phyloP scores from a whole-genome alignment of 805 yeast species.

The Barnettozyma californica region DNA sequence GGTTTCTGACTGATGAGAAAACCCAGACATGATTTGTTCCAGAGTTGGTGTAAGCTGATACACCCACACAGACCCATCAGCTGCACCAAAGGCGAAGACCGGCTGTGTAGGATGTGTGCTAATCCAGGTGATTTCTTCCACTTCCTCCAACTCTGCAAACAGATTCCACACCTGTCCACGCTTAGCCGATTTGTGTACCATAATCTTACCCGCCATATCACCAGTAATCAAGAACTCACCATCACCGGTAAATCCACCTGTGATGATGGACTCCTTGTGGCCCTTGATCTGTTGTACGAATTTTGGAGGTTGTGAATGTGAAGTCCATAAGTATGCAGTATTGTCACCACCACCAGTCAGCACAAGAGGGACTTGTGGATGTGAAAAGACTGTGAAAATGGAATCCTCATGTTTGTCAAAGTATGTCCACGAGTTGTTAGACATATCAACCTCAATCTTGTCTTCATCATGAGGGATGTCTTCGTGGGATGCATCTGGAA shows the following conservation, averaged over 20 bases:
- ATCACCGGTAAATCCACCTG: slow-evolving; percentile 77
- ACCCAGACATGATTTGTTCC: slow-evolving; percentile 72
- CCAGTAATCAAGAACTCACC: slow-evolving; percentile 83
- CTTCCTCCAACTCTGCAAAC: slow-evolving; percentile 71
- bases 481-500: slow-evolving; percentile 20
- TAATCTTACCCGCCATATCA: slow-evolving; percentile 88
- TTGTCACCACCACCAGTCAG: slow-evolving; percentile 97
- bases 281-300: slow-evolving; percentile 72
- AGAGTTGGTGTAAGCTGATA: slow-evolving; percentile 63
- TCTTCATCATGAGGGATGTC: slow-evolving; percentile 33
- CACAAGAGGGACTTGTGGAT: slow-evolving; percentile 80
- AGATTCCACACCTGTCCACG: slow-evolving; percentile 82
- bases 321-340: slow-evolving; percentile 85
- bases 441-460: slow-evolving; percentile 72
- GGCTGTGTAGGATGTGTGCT: slow-evolving; percentile 71
- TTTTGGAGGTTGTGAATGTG: slow-evolving; percentile 79
- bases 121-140: slow-evolving; percentile 86
- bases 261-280: slow-evolving; percentile 82
- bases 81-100: slow-evolving; percentile 86
- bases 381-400: slow-evolving; percentile 72
- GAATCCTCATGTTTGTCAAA: slow-evolving; percentile 91
- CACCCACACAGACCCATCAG: slow-evolving; percentile 93
- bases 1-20: slow-evolving; percentile 75
- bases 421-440: slow-evolving; percentile 84
- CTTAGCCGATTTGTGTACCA: slow-evolving; percentile 64